These are phyloP conservation scores for Termitomyces sp. DNA, from an alignment of 1,284 basidiomycete species.

Conservation along the genomic window DNA sequence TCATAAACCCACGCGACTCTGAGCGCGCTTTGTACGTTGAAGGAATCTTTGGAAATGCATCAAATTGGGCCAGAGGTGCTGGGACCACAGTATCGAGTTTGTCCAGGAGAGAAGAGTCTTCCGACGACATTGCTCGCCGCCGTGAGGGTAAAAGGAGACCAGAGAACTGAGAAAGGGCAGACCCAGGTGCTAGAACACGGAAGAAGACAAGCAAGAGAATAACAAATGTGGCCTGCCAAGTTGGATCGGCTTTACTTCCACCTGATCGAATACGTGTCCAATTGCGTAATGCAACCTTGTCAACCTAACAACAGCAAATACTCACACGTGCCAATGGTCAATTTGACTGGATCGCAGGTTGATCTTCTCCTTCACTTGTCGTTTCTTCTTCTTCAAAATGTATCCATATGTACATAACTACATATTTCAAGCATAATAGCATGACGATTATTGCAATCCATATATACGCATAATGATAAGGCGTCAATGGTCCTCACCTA, in stretches of 20 bases:
- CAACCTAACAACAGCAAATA: constrained; percentile 5
- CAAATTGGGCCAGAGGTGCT: constrained; percentile 52
- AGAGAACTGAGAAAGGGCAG: not conserved
- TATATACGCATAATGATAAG: too few species aligned
- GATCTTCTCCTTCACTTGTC: too few species aligned
- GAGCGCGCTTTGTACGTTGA: constrained; percentile 85
- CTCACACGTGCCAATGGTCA: too few species aligned
- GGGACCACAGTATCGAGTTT: constrained; percentile 57
- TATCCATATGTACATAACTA: too few species aligned
- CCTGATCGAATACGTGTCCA: constrained; percentile 7
- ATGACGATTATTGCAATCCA: too few species aligned
- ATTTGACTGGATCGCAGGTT: too few species aligned
- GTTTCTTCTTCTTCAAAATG: too few species aligned
- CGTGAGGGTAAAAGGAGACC: not conserved
- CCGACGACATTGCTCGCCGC: constrained; percentile 12
- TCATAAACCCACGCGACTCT: constrained; percentile 83
- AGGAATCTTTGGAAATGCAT: constrained; percentile 87
- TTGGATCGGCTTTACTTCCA: constrained; percentile 3
- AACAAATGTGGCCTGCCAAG: not conserved
- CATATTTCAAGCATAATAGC: too few species aligned
- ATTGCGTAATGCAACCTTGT: not conserved
- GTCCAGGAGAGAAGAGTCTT: constrained; percentile 35
- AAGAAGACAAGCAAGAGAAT: not conserved
- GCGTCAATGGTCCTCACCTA: too few species aligned
- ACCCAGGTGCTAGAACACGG: not conserved